Conservation (phyloP, 306 rosid genomes). For the Trifolium dubium region DNA sequence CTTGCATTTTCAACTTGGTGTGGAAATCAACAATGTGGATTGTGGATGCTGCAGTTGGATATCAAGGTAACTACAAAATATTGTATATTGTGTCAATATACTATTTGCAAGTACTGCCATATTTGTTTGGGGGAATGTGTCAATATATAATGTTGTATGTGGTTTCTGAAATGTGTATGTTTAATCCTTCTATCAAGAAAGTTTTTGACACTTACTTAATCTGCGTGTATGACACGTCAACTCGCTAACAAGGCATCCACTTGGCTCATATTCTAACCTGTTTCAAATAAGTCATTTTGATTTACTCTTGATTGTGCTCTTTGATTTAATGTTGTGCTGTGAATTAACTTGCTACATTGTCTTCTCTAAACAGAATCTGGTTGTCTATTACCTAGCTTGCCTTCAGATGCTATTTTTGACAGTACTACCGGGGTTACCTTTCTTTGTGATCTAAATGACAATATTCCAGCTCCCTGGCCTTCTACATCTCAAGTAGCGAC, state of each 20-base stretch:
- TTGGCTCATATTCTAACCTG: neutral
- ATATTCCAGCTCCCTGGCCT: slow-evolving; percentile 99
- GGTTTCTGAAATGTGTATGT: neutral
- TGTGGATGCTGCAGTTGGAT: slow-evolving; percentile 70
- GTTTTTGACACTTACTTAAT: neutral
- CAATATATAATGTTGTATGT: too few relatives aligned
- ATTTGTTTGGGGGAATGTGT: slow-evolving; percentile 1
- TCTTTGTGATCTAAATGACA: slow-evolving; percentile 93
- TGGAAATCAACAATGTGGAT: slow-evolving; percentile 45
- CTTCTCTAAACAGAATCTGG: slow-evolving; percentile 71
- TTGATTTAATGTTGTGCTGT: slow-evolving; percentile 9
- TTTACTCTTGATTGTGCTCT: slow-evolving; percentile 18
- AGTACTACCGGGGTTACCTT: slow-evolving; percentile 79
- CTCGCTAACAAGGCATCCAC: neutral
- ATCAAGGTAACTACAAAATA: slow-evolving; percentile 67
- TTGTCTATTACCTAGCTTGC: slow-evolving; percentile 92
- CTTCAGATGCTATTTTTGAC: slow-evolving; percentile 91
- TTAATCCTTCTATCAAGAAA: neutral
- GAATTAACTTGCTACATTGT: slow-evolving; percentile 37
- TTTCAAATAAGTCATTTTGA: slow-evolving; percentile 7
- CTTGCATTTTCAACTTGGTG: slow-evolving; percentile 44
- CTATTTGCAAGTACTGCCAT: neutral
- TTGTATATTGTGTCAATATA: slow-evolving; percentile 15
- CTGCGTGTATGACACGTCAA: neutral
- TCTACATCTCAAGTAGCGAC: slow-evolving; percentile 60